phyloP scores from a whole-genome alignment of 352 stramenopile genomes.

The Globisporangium irregulare region DNA sequence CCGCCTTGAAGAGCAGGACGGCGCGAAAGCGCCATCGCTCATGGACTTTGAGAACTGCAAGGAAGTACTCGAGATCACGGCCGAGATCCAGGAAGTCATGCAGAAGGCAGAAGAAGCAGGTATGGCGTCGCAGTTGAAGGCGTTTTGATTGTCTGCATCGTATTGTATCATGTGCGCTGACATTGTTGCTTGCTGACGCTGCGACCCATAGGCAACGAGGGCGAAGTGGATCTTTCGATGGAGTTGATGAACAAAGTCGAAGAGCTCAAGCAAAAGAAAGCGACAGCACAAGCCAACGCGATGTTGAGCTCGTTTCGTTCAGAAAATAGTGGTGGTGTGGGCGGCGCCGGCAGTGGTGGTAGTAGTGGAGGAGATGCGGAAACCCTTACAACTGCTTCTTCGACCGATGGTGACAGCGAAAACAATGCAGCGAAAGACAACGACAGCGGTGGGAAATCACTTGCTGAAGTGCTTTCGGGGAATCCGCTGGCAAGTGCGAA shows the following conservation, averaged over 20 bases:
- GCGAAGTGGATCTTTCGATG: constrained; percentile 55
- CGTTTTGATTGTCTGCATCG: background rate
- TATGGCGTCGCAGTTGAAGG: background rate
- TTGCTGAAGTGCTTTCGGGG: constrained; percentile 7
- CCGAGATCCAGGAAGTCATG: constrained; percentile 67
- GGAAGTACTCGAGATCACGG: constrained; percentile 68
- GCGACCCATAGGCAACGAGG: constrained; percentile 33
- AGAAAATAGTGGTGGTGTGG: constrained; percentile 5
- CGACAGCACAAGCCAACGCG: constrained; percentile 35
- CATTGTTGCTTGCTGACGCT: background rate
- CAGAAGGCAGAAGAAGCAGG: constrained; percentile 55
- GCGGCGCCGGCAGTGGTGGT: background rate
- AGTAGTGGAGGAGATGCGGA: background rate
- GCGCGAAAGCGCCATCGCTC: constrained; percentile 38
- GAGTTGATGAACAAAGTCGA: constrained; percentile 65
- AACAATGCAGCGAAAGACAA: constrained; percentile 5
- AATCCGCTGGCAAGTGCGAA: constrained; percentile 30
- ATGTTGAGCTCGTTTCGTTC: constrained; percentile 42
- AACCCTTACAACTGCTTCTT: background rate
- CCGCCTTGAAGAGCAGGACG: constrained; percentile 66
- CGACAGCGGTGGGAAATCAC: constrained; percentile 19
- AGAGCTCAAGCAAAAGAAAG: constrained; percentile 56
- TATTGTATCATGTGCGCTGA: background rate
- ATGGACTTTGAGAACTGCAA: constrained; percentile 52
- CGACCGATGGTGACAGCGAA: background rate